Evolutionary conservation across 768 basidiomycete genomes (phyloP).

Genomic region (Podaxis sp.): DNA sequence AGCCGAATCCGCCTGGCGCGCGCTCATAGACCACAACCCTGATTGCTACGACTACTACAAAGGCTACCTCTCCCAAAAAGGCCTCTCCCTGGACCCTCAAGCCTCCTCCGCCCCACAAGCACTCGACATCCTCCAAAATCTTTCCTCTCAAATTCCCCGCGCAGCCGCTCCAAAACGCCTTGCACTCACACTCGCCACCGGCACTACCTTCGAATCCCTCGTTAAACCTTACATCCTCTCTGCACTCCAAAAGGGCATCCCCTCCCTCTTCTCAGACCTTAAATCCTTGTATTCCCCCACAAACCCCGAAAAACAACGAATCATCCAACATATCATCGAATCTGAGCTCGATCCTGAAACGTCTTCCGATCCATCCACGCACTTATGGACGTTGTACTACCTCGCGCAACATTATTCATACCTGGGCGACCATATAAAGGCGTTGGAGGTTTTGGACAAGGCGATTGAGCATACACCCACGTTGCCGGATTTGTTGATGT

Average conservation of each 20-base stretch:
- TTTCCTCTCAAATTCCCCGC: conserved; percentile 62
- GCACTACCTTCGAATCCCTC: conserved; percentile 66
- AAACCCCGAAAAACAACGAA: conserved; percentile 59
- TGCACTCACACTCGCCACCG: conserved; percentile 65
- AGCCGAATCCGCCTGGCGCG: conserved; percentile 79
- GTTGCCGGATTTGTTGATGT: conserved; percentile 84
- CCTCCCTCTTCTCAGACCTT: conserved; percentile 90
- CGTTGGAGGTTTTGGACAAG: conserved; percentile 60
- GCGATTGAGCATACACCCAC: conserved; percentile 90
- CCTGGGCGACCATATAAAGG: conserved; percentile 48
- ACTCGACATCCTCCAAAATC: conserved; percentile 55
- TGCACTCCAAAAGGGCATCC: conserved; percentile 81
- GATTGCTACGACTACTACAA: conserved; percentile 82
- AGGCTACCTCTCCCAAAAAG: conserved; percentile 67
- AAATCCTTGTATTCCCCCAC: conserved; percentile 68
- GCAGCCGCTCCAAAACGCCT: conserved; percentile 75
- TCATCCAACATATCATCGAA: conserved; percentile 72
- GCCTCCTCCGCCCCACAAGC: conserved; percentile 40
- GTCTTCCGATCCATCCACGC: conserved; percentile 67
- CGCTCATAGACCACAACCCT: conserved; percentile 81
- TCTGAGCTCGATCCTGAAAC: conserved; percentile 28
- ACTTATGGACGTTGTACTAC: conserved; percentile 96
- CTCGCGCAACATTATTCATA: conserved; percentile 87
- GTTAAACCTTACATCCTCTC: conserved; percentile 66
- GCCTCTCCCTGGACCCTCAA: conserved; percentile 58